Evolutionary conservation across 495 filamentous ascomycete genomes (phyloP), one percentile per base, ranked within the genome.

Genomic region (Penicillium taxi): DNA sequence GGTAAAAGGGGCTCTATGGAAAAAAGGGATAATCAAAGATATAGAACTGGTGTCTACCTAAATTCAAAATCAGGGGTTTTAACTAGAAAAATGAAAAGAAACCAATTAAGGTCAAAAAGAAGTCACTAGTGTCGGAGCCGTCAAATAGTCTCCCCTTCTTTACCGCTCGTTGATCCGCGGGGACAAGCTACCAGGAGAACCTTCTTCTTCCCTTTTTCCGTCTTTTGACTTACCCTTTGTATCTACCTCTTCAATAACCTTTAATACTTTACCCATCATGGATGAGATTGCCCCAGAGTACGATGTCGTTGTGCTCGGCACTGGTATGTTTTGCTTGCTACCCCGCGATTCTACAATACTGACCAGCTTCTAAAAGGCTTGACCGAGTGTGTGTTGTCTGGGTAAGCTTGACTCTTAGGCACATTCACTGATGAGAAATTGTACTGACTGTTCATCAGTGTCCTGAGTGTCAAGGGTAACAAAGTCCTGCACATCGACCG

Each of bases 401-500:
- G 91, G 86, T 93, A 81, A 48, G 73, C n/a, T n/a, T n/a, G n/a
- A 37, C 21, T 22, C 17, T 27, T 27, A 5, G 19, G 12, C 15
- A 36, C 26, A 18, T 11, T 9, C 23, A 26, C 16, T 12, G 4
- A 28, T 33, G 16, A 7, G 23, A 18, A n/a, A 5, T 14, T n/a
- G 5, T 26, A 16, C 13, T 36, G 30, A 42, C 28, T 35, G 21
- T 29, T 20, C 23, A 32, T 24, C 36, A 91, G 86, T 60, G 91
- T 98, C 42, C 73, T 98, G 59, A 95, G 90, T 66, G 93, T 96
- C 39, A 95, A 96, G 72, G 91, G 91, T 44, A 91, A 93, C 73
- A 96, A 96, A 70, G 93, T 98, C 40, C 74, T 98, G 41, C 94
- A 98, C 70, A 96, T 98, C 57, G 91, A 98, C 66, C 82, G 91